Evolutionary conservation across 2,329 filamentous ascomycete genomes (phyloP), one percentile per base, ranked within the genome.

Genomic region (Sarocladium kiliense): DNA sequence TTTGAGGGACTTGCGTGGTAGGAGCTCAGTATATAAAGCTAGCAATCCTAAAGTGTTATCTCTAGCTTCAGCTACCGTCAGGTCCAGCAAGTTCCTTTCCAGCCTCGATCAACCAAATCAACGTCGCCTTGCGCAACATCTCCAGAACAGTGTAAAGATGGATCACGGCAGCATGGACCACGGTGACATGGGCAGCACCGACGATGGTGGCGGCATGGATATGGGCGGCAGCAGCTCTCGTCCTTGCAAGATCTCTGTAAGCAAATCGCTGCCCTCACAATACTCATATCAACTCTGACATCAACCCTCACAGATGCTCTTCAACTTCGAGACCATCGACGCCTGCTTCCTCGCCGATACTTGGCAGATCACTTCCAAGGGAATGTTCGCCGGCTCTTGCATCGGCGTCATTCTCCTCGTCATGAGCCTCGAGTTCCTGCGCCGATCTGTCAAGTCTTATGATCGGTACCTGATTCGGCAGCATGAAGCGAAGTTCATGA

Each of bases 321-420:
- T 87, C 86, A 91, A 91, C 69, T 89, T 86, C 86, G 77, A 88
- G 68, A 87, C 85, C 2, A 74, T 88, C 65, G 84, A 88, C 66
- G 71, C 85, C 71, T 57, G 69, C 62, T 93, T 94, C 77, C 79
- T 94, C 64, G 73, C 86, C 23, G 62, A 67, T 7, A 76, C 78
- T 21, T 94, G 89, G 89, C 84, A 84, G 64, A 80, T 93, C 67
- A 85, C 74, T 16, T 86, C 85, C 23, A 72, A 69, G 2, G 85
- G 80, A 67, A 87, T 87, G 79, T 93, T 95, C 66, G 89, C 87
- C 49, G 89, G 86, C 21, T 88, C 85, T 54, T 94, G 89, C 72
- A 86, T 95, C 64, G 89, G 87, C 58, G 84, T 91, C 34, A 76
- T 91, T 58, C 73, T 86, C n/a, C 82, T 95, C 54, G 87, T 88